Conservation (phyloP, 306 rosid species). For the Pyrus betulifolia region DNA sequence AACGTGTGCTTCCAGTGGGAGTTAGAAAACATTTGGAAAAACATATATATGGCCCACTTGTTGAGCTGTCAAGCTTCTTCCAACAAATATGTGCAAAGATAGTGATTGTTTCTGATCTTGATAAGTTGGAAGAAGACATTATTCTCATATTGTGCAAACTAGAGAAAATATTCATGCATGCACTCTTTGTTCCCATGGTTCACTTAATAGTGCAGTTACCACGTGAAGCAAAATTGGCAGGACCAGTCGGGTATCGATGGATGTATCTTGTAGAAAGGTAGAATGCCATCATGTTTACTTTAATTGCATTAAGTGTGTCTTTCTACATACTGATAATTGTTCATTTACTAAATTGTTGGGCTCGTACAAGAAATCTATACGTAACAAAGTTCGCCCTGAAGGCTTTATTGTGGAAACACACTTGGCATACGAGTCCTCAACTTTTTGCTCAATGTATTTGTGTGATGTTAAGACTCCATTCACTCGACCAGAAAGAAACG, state of each 20-base stretch:
- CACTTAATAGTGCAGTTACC: neutral
- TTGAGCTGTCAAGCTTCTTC: neutral
- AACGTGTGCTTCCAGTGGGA: neutral
- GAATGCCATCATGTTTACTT: neutral
- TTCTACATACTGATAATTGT: too few relatives aligned
- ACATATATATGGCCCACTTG: neutral
- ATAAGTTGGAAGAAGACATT: neutral
- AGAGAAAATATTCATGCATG: conserved; percentile 1
- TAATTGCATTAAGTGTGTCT: neutral
- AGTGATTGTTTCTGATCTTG: neutral
- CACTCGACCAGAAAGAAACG: neutral
- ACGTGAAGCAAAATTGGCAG: neutral
- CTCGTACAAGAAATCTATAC: neutral
- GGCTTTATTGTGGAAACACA: neutral
- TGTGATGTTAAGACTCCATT: too few relatives aligned
- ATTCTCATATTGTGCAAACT: neutral
- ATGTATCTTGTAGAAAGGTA: conserved; percentile 11
- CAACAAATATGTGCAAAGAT: neutral
- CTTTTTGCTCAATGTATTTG: too few relatives aligned
- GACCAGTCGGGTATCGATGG: neutral
- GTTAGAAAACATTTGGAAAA: neutral
- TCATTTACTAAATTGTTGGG: too few relatives aligned
- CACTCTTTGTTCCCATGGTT: conserved; percentile 5
- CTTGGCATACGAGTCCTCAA: neutral
- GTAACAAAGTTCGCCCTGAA: neutral